phyloP scores from a whole-genome alignment of 192 early-diverging fungal genomes.

The Gigaspora rosea region DNA sequence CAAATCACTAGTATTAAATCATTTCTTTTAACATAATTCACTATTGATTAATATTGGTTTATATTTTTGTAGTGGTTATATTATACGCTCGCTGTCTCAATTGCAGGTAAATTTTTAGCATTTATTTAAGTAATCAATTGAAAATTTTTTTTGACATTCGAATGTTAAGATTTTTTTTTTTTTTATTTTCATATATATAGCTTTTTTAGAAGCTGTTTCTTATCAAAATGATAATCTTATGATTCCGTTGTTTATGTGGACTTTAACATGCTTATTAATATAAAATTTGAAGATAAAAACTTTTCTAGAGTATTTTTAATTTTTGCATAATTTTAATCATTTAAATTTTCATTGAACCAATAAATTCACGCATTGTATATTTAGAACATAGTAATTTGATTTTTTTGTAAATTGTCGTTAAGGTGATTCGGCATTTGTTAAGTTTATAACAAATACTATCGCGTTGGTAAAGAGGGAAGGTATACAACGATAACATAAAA shows the following conservation, averaged over 20 bases:
- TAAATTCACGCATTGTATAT: no score
- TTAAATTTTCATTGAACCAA: no score
- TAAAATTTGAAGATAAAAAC: neutral
- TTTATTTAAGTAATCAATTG: slow-evolving; percentile 33
- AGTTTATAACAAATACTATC: no score
- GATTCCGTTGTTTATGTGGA: slow-evolving; percentile 77
- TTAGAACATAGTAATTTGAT: no score
- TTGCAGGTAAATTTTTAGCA: neutral
- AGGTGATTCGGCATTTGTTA: no score
- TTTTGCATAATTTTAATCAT: no score
- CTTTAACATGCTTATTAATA: slow-evolving; percentile 36
- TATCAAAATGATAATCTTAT: slow-evolving; percentile 96
- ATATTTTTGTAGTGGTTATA: neutral
- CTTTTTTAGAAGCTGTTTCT: slow-evolving; percentile 81
- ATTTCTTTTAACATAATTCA: neutral
- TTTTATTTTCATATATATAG: slow-evolving; percentile 46
- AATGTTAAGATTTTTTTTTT: neutral
- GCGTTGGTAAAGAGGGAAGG: no score
- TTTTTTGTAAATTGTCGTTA: no score
- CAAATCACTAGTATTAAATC: neutral
- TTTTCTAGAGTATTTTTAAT: no score
- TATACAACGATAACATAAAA: no score
- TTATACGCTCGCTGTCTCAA: no score
- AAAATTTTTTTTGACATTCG: neutral
- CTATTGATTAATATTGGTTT: neutral